phyloP scores from a whole-genome alignment of 2,329 filamentous ascomycete species.

The Aspergillus fischeri region DNA sequence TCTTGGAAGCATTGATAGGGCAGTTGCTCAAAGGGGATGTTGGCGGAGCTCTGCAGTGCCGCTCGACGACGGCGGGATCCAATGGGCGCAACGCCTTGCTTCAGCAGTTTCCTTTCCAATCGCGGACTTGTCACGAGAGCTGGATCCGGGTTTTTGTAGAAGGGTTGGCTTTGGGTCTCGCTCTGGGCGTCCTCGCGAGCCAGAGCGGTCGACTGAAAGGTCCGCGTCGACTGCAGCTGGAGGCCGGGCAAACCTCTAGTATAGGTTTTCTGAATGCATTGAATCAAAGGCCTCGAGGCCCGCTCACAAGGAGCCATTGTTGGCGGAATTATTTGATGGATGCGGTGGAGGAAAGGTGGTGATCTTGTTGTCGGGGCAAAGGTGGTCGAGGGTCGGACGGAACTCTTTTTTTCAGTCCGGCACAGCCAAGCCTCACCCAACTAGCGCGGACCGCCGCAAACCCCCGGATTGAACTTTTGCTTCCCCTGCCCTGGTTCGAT shows the following conservation, averaged over 20 bases:
- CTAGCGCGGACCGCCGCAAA: conserved; percentile 29
- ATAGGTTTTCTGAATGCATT: conserved; percentile 39
- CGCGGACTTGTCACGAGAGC: conserved; percentile 60
- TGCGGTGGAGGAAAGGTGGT: conserved; percentile 15
- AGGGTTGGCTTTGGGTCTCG: conserved; percentile 35
- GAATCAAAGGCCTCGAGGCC: conserved; percentile 40
- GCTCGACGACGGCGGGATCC: conserved; percentile 81
- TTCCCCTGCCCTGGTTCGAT: conserved; percentile 14
- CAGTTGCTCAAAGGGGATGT: conserved; percentile 84
- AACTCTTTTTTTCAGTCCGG: conserved; percentile 34
- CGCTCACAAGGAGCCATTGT: conserved; percentile 41
- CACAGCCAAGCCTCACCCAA: conserved; percentile 29
- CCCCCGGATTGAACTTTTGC: conserved; percentile 31
- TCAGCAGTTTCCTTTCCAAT: conserved; percentile 65
- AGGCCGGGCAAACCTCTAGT: conserved; percentile 28
- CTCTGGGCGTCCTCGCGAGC: conserved; percentile 43
- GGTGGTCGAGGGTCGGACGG: conserved; percentile 20
- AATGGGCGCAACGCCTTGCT: conserved; percentile 65
- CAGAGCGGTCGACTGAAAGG: conserved; percentile 47
- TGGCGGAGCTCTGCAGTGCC: conserved; percentile 60
- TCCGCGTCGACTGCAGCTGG: conserved; percentile 39
- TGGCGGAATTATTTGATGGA: conserved; percentile 5
- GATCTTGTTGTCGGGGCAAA: conserved; percentile 17
- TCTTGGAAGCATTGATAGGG: conserved; percentile 99
- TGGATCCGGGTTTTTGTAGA: conserved; percentile 54